Percentiles rank a stretch among this genome's conserved stretches.
These are phyloP conservation scores for Xylaria grammica DNA, from an alignment of 495 filamentous ascomycete species.

Conservation along the genomic window DNA sequence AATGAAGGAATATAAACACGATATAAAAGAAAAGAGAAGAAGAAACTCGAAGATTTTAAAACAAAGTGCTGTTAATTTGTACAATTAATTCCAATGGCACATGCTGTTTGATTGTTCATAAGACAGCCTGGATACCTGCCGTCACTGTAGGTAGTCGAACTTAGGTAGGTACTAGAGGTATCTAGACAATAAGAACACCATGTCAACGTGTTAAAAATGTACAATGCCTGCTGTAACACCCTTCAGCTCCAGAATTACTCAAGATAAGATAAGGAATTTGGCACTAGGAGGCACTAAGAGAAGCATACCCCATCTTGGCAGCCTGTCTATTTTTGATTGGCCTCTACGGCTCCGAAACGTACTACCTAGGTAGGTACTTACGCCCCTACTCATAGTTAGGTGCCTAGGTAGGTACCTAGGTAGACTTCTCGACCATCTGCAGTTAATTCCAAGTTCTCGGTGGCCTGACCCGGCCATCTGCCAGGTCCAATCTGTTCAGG, in stretches of 20 bases:
- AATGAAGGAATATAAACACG: neutral
- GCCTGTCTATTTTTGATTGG: neutral
- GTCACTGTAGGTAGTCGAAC: too few relatives aligned
- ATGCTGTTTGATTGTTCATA: neutral
- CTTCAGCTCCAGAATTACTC: neutral
- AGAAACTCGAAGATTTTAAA: neutral
- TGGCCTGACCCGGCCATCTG: neutral
- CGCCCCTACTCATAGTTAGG: too few relatives aligned
- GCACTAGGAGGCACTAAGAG: neutral
- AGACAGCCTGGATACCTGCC: neutral
- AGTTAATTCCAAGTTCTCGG: neutral
- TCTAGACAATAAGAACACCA: neutral
- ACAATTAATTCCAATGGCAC: neutral
- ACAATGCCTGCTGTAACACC: slow-evolving; percentile 10
- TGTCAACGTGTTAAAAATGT: slow-evolving; percentile 21
- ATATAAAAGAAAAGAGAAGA: neutral
- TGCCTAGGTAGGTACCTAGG: neutral
- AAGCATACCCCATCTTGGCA: slow-evolving; percentile 4
- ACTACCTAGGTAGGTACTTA: too few relatives aligned
- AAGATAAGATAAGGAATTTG: slow-evolving; percentile 19
- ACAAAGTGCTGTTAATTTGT: neutral
- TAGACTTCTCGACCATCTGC: neutral
- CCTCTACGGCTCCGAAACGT: neutral
- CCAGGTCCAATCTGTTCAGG: neutral
- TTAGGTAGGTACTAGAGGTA: neutral